Conservation (phyloP, 768 basidiomycete genomes). For the Butyriboletus loyo region DNA sequence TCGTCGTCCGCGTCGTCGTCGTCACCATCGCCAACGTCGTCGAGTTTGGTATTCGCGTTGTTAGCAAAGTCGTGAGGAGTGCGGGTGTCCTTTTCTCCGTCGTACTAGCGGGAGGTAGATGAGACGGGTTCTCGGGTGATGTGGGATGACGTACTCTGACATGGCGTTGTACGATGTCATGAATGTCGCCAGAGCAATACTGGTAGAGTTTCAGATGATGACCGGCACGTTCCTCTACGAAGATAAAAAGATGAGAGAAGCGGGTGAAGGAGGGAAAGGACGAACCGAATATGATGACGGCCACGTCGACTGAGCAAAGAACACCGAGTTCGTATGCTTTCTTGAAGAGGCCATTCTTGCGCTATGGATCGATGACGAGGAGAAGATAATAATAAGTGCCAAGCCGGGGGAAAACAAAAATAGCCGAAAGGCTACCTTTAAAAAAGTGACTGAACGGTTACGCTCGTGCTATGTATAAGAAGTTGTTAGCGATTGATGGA, state of each 20-base stretch:
- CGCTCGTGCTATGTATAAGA: conserved; percentile 77
- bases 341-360: conserved; percentile 89
- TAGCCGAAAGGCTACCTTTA: conserved; percentile 73
- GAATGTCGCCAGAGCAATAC: conserved; percentile 71
- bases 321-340: conserved; percentile 91
- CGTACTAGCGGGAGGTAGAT: conserved; percentile 35
- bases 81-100: conserved; percentile 49
- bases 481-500: conserved; percentile 31
- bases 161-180: conserved; percentile 69
- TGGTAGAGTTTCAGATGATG: conserved; percentile 82
- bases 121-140: conserved; percentile 8
- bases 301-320: conserved; percentile 83
- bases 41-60: conserved; percentile 33
- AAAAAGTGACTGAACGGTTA: conserved; percentile 87
- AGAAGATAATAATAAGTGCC: conserved; percentile 35
- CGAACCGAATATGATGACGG: conserved; percentile 81
- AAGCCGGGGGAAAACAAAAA: conserved; percentile 48
- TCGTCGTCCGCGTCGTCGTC: conserved; percentile 35
- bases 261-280: conserved; percentile 18
- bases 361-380: conserved; percentile 41
- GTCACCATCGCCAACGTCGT: conserved; percentile 40
- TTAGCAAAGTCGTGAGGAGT: conserved; percentile 48
- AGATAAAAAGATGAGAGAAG: neutral
- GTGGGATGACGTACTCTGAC: conserved; percentile 38
- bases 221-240: conserved; percentile 72